Evolutionary conservation across 1,284 basidiomycete species (phyloP).

Genomic region (Leccinum pachyderme): DNA sequence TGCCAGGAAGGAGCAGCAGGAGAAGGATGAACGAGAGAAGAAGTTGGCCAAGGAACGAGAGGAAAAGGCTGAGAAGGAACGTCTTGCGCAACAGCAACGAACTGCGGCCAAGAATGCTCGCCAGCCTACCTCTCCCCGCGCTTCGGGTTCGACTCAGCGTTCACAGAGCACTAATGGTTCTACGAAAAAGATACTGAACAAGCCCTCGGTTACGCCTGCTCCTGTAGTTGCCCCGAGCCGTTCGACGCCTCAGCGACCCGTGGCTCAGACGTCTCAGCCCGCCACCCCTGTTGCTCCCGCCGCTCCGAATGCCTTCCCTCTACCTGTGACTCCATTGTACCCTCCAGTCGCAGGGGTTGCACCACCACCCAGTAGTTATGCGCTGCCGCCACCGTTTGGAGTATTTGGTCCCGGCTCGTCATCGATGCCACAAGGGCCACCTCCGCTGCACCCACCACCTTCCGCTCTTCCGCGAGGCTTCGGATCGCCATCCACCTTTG

Average conservation of each 20-base stretch:
- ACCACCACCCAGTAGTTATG: conserved; percentile 42
- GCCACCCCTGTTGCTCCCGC: conserved; percentile 33
- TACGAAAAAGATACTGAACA: conserved; percentile 52
- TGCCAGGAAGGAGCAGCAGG: conserved; percentile 49
- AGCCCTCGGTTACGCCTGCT: conserved; percentile 34
- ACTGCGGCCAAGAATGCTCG: conserved; percentile 40
- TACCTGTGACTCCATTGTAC: conserved; percentile 46
- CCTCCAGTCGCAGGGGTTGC: conserved; percentile 45
- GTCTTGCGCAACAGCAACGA: conserved; percentile 43
- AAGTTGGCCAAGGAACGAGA: conserved; percentile 59
- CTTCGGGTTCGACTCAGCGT: conserved; percentile 49
- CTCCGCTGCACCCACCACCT: conserved; percentile 47
- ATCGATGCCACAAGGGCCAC: conserved; percentile 39
- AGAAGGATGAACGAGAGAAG: conserved; percentile 62
- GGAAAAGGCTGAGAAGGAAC: conserved; percentile 52
- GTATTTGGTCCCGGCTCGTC: conserved; percentile 44
- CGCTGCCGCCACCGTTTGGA: conserved; percentile 48
- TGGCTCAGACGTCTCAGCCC: conserved; percentile 32
- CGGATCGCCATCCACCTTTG: conserved; percentile 47
- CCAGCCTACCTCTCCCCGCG: conserved; percentile 48
- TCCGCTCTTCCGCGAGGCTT: conserved; percentile 54
- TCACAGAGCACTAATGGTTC: conserved; percentile 42
- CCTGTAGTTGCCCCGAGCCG: conserved; percentile 26
- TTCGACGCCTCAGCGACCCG: conserved; percentile 33
- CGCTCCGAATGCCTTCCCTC: conserved; percentile 26